phyloP scores from a whole-genome alignment of 1,284 basidiomycete genomes.

The Trametes pubescens region DNA sequence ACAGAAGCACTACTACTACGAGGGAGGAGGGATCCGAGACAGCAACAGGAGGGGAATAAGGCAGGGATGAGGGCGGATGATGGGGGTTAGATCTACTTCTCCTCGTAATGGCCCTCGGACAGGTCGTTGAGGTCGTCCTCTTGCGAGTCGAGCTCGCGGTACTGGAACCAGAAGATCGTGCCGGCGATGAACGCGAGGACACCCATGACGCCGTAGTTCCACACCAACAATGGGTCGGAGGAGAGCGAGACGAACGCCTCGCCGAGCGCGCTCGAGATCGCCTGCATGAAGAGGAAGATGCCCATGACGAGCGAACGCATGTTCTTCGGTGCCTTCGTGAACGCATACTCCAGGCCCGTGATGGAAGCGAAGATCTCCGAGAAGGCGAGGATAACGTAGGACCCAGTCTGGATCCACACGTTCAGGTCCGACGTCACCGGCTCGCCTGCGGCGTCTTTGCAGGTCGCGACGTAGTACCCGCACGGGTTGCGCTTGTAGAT shows the following conservation, averaged over 20 bases:
- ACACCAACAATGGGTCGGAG: conserved; percentile 61
- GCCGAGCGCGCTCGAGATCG: conserved; percentile 69
- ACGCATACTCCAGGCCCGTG: conserved; percentile 90
- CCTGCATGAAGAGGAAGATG: conserved; percentile 75
- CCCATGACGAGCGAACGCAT: conserved; percentile 85
- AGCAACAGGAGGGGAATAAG: background rate
- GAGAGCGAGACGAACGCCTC: conserved; percentile 67
- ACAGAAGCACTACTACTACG: background rate
- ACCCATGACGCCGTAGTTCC: conserved; percentile 55
- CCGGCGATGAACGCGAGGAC: conserved; percentile 52
- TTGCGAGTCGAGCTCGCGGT: conserved; percentile 64
- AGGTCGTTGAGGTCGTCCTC: conserved; percentile 71
- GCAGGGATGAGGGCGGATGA: background rate
- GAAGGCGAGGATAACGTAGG: conserved; percentile 74
- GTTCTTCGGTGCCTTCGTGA: conserved; percentile 84
- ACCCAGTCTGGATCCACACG: conserved; percentile 80
- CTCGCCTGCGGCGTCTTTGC: conserved; percentile 52
- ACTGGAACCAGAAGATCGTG: conserved; percentile 67
- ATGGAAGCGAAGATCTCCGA: conserved; percentile 88
- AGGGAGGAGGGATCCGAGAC: background rate
- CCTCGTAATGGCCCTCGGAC: conserved; percentile 48
- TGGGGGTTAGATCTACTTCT: conserved; percentile 12
- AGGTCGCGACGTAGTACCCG: conserved; percentile 61
- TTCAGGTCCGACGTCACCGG: conserved; percentile 64
- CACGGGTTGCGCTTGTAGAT: conserved; percentile 83